phyloP scores from a whole-genome alignment of 83 land plant species.

The Picea abies region DNA sequence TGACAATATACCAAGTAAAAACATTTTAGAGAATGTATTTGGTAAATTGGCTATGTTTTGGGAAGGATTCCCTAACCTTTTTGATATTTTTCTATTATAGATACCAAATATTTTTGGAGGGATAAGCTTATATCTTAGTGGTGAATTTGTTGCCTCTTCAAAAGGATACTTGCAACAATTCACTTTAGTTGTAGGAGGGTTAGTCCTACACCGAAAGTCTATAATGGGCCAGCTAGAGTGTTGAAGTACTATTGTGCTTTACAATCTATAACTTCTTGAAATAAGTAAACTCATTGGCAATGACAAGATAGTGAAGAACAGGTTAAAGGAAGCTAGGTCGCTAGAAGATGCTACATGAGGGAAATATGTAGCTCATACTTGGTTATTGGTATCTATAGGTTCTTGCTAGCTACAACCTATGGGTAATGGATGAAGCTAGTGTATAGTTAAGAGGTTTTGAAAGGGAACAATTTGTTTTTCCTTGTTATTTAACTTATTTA shows the following conservation, averaged over 20 bases:
- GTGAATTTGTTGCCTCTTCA: slow-evolving; percentile 40
- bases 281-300: neutral
- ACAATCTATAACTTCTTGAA: neutral
- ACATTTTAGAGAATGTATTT: neutral
- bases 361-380: slow-evolving; percentile 9
- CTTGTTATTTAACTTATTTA: too few species aligned
- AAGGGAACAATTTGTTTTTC: too few species aligned
- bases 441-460: too few species aligned
- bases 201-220: too few species aligned
- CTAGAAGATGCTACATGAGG: slow-evolving; percentile 31
- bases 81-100: slow-evolving; percentile 27
- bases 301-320: slow-evolving; percentile 18
- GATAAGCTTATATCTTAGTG: slow-evolving; percentile 56
- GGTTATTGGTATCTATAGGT: too few species aligned
- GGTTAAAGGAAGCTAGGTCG: slow-evolving; percentile 44
- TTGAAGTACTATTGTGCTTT: too few species aligned
- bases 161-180: slow-evolving; percentile 48
- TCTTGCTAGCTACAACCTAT: too few species aligned
- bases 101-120: slow-evolving; percentile 60
- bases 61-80: neutral
- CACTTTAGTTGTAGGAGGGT: slow-evolving; percentile 56
- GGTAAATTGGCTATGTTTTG: too few species aligned
- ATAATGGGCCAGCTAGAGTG: neutral
- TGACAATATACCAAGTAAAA: neutral
- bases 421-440: too few species aligned